Percentiles rank a stretch among this genome's conserved stretches.
Evolutionary conservation across 345 rosid genomes (phyloP).

Genomic region (Aethionema arabicum): DNA sequence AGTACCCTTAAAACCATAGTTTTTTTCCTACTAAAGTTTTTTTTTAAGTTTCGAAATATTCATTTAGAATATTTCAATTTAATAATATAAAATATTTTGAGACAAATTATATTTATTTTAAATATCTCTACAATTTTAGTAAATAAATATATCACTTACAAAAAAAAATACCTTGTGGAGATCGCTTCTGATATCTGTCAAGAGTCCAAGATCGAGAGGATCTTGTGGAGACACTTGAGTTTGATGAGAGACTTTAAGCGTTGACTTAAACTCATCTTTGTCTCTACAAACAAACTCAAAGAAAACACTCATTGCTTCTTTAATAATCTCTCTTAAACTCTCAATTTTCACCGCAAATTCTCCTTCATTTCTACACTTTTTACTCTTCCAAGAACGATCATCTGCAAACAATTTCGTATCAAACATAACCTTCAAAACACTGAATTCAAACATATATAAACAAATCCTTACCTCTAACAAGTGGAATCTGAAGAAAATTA

Average conservation of each 20-base stretch:
- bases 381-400: constrained; percentile 47
- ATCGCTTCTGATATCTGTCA: constrained; percentile 45
- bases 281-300: constrained; percentile 65
- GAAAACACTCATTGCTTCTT: constrained; percentile 52
- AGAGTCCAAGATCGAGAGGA: constrained; percentile 48
- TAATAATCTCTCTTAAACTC: constrained; percentile 40
- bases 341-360: constrained; percentile 45
- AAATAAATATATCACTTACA: neutral
- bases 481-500: constrained; percentile 71
- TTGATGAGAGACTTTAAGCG: constrained; percentile 39
- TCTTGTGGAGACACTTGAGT: constrained; percentile 48
- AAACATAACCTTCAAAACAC: neutral
- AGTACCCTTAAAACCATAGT: too few species aligned
- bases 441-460: neutral
- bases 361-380: constrained; percentile 45
- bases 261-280: constrained; percentile 40
- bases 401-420: constrained; percentile 38
- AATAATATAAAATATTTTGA: too few species aligned
- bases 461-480: constrained; percentile 55
- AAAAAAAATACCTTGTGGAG: constrained; percentile 56
- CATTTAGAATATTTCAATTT: too few species aligned
- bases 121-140: too few species aligned
- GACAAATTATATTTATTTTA: too few species aligned
- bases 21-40: too few species aligned
- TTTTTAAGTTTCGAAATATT: too few species aligned